Evolutionary conservation across 441 rosid species (phyloP), one percentile per base, ranked within the genome.

Genomic region (Eutrema salsugineum): DNA sequence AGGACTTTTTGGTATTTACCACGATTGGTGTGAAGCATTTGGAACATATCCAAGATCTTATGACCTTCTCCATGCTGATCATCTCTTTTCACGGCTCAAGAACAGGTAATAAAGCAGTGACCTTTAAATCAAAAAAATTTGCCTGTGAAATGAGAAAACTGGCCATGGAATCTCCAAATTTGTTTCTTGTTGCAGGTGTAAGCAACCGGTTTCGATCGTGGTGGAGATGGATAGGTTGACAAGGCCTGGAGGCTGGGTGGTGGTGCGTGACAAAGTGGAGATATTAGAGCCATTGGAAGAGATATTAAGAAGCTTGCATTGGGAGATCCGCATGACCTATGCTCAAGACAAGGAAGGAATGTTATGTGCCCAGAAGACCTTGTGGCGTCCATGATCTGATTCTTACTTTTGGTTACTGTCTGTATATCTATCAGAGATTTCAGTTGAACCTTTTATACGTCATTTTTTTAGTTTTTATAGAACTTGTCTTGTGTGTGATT

Each of bases 51-150:
- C 99, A 17, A 86, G 97, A 81, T 86, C 97, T 38, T 94, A 91
- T 63, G 97, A 94, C 79, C 97, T 94, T 36, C 82, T 94, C 53
- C 97, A 94, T n/a, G 97, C 92, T 1, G 97, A 94, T 81, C 99
- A 94, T 86, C 85, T 94, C 51, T 91, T 94, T 80, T 94, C 99
- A 1, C 83, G 97, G 78, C 94, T 91, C 40, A 94, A 91, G 83
- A 86, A 85, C 91, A 87, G 97, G 97, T 91, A 48, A 48, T 7
- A 48, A 33, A 61, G 28, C 27, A 61, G 43, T 53, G 51, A 24
- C 35, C 19, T 3, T 46, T 42, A 36, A n/a, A 48, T 73, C 53
- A 7, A 49, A 33, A 7, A 49, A 33, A 30, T 65, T 2, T 55
- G 61, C 5, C 8, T 57, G 42, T 8, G 3, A 50, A 22, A 39